Percentiles rank a stretch among this genome's conserved stretches.
Evolutionary conservation across 2,329 filamentous ascomycete species (phyloP).

Genomic region (Botrytis hyacinthi): DNA sequence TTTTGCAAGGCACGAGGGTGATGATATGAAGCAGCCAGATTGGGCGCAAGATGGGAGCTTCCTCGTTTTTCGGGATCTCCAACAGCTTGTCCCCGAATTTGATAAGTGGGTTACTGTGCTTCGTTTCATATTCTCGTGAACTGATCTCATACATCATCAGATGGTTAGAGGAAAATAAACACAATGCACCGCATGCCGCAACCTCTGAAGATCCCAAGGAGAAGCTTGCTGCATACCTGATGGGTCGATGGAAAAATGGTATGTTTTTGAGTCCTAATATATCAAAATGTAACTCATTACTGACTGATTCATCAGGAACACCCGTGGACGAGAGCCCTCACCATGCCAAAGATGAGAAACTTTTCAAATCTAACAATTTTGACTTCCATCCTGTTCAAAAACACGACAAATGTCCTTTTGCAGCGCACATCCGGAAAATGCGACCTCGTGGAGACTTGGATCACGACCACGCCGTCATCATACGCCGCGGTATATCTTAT

Average conservation of each 20-base stretch:
- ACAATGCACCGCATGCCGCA: background rate
- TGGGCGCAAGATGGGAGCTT: slow-evolving; percentile 48
- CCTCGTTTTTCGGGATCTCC: slow-evolving; percentile 45
- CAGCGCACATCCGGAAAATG: slow-evolving; percentile 48
- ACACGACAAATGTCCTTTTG: slow-evolving; percentile 45
- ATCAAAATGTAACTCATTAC: background rate
- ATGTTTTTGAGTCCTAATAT: slow-evolving; percentile 29
- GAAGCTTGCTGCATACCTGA: slow-evolving; percentile 4
- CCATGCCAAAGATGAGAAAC: slow-evolving; percentile 19
- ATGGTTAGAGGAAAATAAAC: slow-evolving; percentile 9
- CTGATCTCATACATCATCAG: background rate
- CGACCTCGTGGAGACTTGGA: slow-evolving; percentile 43
- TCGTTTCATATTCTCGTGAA: background rate
- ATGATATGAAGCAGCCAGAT: slow-evolving; percentile 35
- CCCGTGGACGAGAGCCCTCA: slow-evolving; percentile 4
- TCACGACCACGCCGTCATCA: slow-evolving; percentile 38
- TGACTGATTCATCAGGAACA: background rate
- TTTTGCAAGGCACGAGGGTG: slow-evolving; percentile 36
- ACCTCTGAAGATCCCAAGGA: background rate
- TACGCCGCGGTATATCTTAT: slow-evolving; percentile 48
- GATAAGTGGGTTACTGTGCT: slow-evolving; percentile 43
- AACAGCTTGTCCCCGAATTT: slow-evolving; percentile 47
- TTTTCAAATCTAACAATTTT: slow-evolving; percentile 37
- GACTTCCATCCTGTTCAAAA: slow-evolving; percentile 31
- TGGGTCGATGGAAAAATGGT: slow-evolving; percentile 14